These are phyloP conservation scores for Pyrenochaeta sp. DNA, from an alignment of 2,329 filamentous ascomycete species.

Conservation along the genomic window DNA sequence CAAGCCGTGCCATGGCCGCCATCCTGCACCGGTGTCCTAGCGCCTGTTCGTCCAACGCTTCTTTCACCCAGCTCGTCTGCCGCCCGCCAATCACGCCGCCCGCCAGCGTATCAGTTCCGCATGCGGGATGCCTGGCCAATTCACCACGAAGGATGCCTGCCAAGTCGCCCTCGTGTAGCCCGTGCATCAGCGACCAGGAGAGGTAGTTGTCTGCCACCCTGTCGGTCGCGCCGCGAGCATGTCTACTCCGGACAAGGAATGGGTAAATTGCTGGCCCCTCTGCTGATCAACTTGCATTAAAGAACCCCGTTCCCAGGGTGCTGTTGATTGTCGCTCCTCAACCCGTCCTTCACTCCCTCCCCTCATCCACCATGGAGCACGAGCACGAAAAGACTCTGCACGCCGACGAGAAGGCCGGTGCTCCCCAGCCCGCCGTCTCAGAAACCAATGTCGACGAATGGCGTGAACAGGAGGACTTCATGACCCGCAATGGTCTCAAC, in stretches of 20 bases:
- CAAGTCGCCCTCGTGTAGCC: conserved; percentile 30
- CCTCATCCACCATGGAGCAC: conserved; percentile 34
- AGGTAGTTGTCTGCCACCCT: conserved; percentile 26
- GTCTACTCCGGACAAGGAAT: conserved; percentile 18
- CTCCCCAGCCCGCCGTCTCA: conserved; percentile 20
- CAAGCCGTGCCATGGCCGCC: conserved; percentile 21
- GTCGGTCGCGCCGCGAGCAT: conserved; percentile 33
- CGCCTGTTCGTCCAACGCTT: conserved; percentile 21
- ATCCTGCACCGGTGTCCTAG: conserved; percentile 20
- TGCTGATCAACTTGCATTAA: conserved; percentile 38
- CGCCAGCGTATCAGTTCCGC: conserved; percentile 23
- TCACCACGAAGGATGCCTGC: conserved; percentile 22
- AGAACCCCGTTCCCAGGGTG: conserved; percentile 21
- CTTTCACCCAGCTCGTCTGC: conserved; percentile 23
- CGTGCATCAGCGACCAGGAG: conserved; percentile 21
- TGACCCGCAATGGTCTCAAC: conserved; percentile 47
- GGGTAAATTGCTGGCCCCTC: conserved; percentile 30
- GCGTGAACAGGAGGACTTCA: conserved; percentile 42
- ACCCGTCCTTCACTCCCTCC: conserved; percentile 14
- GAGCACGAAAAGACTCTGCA: conserved; percentile 35
- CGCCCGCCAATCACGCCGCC: conserved; percentile 19
- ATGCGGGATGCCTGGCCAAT: conserved; percentile 11
- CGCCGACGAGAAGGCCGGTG: conserved; percentile 37
- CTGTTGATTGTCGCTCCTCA: conserved; percentile 9
- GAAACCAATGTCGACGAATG: conserved; percentile 35